Evolutionary conservation across 306 rosid genomes (phyloP), one percentile per base, ranked within the genome.

Genomic region (Rosa chinensis): DNA sequence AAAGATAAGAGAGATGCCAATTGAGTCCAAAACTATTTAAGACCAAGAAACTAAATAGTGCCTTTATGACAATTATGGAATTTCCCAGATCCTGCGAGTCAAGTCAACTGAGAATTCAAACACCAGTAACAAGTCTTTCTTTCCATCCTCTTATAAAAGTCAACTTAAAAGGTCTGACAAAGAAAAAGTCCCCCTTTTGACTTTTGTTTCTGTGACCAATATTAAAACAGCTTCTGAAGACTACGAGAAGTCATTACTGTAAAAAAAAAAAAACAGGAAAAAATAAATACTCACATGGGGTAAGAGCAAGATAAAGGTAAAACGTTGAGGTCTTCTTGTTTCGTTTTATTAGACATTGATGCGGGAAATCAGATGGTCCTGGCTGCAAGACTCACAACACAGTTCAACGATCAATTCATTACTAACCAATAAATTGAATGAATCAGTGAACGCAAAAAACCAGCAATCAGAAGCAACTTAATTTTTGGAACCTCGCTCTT

Each of bases 331-430:
- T 91, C 90, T 88, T 96, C 89, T 93, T 91, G 89, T 89, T 88
- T 79, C 99, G 87, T 89, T 87, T 91, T 68, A 96, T 93, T 66
- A 96, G 87, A 84, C 99, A 96, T 8, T 91, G 97, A 80, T 93
- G 92, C 3, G 98, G 89, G 35, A 28, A 32, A n/a, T 88, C 96
- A 0, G 85, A 85, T 21, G 98, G 96, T 50, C 99, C 99, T 39
- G 99, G 92, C 99, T 96, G 97, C 84, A 93, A 53, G 70, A 75
- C 79, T 87, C 70, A 85, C 55, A 86, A 81, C 74, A 79, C 49
- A 77, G 71, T 72, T 58, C 66, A 47, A 75, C 44, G 37, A 73
- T 74, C 78, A 74, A 40, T 4, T 42, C 23, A 25, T 23, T 4
- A 6, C 6, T 13, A 44, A 9, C 58, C 58, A 28, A 20, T 45